Percentiles rank a stretch among this genome's conserved stretches.
phyloP scores from a whole-genome alignment of 768 basidiomycete species.

The Gloeopeniophorella convolvens region DNA sequence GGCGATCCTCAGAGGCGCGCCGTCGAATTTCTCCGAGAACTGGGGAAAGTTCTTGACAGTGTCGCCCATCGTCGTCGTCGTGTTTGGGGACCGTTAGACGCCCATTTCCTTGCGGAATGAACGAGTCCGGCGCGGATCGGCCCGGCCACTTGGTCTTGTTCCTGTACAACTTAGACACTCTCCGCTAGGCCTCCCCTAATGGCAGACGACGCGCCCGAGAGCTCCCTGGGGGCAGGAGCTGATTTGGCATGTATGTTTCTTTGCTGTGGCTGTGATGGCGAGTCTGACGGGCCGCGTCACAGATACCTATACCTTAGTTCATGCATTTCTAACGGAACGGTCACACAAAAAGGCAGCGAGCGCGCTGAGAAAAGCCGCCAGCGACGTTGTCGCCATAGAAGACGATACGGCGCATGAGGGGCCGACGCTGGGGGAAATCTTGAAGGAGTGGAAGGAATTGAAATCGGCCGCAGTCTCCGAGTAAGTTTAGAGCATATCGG shows the following conservation, averaged over 20 bases:
- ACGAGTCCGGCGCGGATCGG: neutral
- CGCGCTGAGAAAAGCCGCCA: constrained; percentile 69
- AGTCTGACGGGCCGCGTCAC: neutral
- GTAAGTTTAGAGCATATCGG: constrained; percentile 10
- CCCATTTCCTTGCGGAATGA: too few relatives aligned
- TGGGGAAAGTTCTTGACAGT: constrained; percentile 76
- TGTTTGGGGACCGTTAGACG: constrained; percentile 1
- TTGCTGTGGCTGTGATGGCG: neutral
- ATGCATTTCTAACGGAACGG: constrained; percentile 62
- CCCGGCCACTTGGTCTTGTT: too few relatives aligned
- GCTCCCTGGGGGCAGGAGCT: neutral
- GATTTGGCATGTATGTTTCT: constrained; percentile 6
- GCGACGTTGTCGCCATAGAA: constrained; percentile 52
- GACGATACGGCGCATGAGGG: constrained; percentile 43
- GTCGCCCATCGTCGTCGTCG: constrained; percentile 22
- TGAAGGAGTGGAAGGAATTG: constrained; percentile 53
- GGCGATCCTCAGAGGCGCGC: constrained; percentile 73
- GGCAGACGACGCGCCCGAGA: neutral
- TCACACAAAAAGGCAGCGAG: constrained; percentile 65
- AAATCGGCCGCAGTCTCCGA: constrained; percentile 6
- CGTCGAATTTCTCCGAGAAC: constrained; percentile 62
- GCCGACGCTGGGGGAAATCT: constrained; percentile 56
- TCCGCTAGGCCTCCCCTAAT: too few relatives aligned
- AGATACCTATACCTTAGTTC: constrained; percentile 75
- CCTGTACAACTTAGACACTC: too few relatives aligned